Base-by-base conservation (phyloP, 1,284 basidiomycete species). In the Anthracocystis setariae region DNA sequence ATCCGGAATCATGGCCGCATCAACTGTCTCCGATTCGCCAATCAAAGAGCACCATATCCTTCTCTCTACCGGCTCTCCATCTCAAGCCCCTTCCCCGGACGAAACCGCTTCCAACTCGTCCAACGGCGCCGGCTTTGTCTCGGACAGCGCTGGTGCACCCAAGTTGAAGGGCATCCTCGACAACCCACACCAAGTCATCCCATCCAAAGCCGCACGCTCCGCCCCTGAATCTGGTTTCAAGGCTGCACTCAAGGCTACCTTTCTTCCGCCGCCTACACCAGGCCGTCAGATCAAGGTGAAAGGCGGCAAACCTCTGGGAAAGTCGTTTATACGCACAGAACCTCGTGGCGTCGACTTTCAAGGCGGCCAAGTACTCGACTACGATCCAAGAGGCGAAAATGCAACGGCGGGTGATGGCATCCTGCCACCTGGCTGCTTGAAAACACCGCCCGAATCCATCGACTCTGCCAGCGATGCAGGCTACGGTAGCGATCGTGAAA, bases 321-420 rank as follows among this genome's bases (percentile, higher is more conserved):
- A 77, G 54, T 54, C 61, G 9, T 79, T 78, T 27, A 50, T 66
- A 40, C 59, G 78, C 23, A 48, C 29, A 8, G 66, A 63, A 23
- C 76, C 76, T 2, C 68, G 61, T 1, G 33, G 62, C 3, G 40
- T 13, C 20, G 63, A 40, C 18, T 73, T 77, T 52, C 62, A 68
- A 35, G 78, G 78, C 15, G 78, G 65, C 3, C 48, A 75, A 37
- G 70, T 79, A 25, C 72, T 79, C 33, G 61, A 65, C 12, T 58
- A 54, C 15, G 78, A 79, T 56, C 78, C 78, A 33, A 50, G 76
- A 21, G 76, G 76, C 21, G 50, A 63, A 8, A 9, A 76, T 17
- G 77, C 74, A 1, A 35, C 58, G 0, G 67, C 63, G 3, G 77
- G 77, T 23, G 77, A 77, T 38, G 77, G 77, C 18, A 43, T 78